phyloP scores from a whole-genome alignment of 805 yeast genomes.

The Zygoascus biomembranicola region DNA sequence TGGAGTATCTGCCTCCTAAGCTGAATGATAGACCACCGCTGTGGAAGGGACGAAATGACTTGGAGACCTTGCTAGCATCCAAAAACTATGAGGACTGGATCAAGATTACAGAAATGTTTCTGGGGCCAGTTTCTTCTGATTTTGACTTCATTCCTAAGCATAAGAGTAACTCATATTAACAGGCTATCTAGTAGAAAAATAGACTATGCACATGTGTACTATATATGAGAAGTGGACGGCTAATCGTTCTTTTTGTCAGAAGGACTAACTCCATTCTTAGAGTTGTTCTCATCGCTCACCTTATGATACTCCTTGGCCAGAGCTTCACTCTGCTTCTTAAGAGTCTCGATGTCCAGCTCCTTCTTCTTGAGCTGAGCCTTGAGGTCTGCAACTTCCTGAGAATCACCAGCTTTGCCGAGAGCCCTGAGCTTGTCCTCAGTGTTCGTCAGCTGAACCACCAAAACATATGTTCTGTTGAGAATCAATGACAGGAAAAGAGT shows the following conservation, averaged over 20 bases:
- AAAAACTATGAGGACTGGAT: constrained; percentile 91
- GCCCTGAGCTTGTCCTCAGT: constrained; percentile 44
- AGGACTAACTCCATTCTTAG: constrained; percentile 17
- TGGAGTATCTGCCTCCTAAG: constrained; percentile 81
- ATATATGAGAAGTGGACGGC: not conserved
- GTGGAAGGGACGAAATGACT: constrained; percentile 87
- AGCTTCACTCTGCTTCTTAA: constrained; percentile 66
- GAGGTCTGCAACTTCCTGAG: constrained; percentile 25
- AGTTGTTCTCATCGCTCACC: constrained; percentile 31
- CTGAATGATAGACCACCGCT: constrained; percentile 89
- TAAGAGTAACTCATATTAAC: constrained; percentile 69
- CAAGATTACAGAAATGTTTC: constrained; percentile 87
- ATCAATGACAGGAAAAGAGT: constrained; percentile 84
- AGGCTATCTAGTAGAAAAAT: not conserved
- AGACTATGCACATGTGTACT: not conserved
- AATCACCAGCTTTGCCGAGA: constrained; percentile 14
- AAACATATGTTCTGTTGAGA: constrained; percentile 65
- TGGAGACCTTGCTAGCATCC: constrained; percentile 84
- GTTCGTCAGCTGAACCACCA: constrained; percentile 18
- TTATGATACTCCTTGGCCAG: constrained; percentile 58
- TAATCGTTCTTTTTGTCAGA: constrained; percentile 26
- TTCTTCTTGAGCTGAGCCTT: constrained; percentile 44
- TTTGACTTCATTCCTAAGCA: constrained; percentile 90
- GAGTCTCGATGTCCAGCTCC: constrained; percentile 53
- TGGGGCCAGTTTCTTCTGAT: constrained; percentile 71